Evolutionary conservation across 202 grass and related monocot genomes (phyloP).

Genomic region (Carex sylvatica): DNA sequence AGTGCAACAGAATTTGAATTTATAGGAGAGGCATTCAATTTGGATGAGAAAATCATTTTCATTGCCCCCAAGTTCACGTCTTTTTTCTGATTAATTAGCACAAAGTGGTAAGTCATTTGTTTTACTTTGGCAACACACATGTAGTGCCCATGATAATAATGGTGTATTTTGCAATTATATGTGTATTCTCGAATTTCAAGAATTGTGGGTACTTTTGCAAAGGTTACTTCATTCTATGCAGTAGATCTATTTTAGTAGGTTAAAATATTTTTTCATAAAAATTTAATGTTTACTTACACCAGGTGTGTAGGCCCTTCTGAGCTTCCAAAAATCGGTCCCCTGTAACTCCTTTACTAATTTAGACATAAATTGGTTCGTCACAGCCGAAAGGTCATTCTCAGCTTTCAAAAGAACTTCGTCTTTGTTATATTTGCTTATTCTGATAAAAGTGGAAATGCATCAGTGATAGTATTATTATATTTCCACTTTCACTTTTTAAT

Average conservation of each 20-base stretch:
- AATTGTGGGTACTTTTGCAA: not conserved
- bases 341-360: slow-evolving; percentile 89
- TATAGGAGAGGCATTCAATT: not conserved
- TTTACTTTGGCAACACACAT: slow-evolving; percentile 2
- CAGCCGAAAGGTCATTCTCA: slow-evolving; percentile 77
- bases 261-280: slow-evolving; percentile 33
- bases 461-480: not conserved
- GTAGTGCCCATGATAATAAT: not conserved
- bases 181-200: not conserved
- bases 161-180: not conserved
- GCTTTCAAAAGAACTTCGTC: slow-evolving; percentile 88
- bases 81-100: not conserved
- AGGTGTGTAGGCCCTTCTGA: slow-evolving; percentile 89
- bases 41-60: not conserved
- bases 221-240: not conserved
- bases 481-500: not conserved
- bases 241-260: not conserved
- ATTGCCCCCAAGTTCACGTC: not conserved
- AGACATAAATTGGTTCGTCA: slow-evolving; percentile 70
- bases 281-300: slow-evolving; percentile 47
- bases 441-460: slow-evolving; percentile 30
- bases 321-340: slow-evolving; percentile 97
- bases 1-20: not conserved
- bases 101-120: not conserved
- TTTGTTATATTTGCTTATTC: slow-evolving; percentile 81